phyloP scores from a whole-genome alignment of 164 flowering plant genomes.

The Santalum album region DNA sequence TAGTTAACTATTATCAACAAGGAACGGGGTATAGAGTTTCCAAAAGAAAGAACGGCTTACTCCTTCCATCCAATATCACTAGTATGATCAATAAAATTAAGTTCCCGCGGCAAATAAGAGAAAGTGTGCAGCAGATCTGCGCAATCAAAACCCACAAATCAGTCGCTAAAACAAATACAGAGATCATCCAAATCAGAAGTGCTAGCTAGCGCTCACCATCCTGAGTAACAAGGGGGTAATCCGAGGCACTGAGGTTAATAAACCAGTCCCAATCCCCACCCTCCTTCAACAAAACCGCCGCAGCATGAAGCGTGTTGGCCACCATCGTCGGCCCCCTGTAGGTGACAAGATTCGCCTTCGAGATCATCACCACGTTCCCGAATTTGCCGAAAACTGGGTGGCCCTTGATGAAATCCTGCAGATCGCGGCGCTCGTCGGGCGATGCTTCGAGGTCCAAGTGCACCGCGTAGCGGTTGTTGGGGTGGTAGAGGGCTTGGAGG shows the following conservation, averaged over 20 bases:
- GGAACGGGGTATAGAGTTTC: background rate
- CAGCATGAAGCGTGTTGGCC: conserved; percentile 60
- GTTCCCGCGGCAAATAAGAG: conserved; percentile 55
- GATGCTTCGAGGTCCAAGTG: conserved; percentile 53
- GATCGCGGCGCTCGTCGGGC: conserved; percentile 41
- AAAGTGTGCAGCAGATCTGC: conserved; percentile 65
- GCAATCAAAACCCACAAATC: conserved; percentile 8
- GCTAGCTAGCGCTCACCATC: conserved; percentile 37
- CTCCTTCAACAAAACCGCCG: conserved; percentile 50
- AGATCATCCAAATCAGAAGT: background rate
- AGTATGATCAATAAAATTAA: conserved; percentile 67
- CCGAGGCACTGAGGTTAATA: conserved; percentile 65
- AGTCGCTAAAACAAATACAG: conserved; percentile 8
- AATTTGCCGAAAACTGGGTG: conserved; percentile 23
- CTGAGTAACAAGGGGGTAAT: conserved; percentile 69
- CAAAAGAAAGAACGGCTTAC: conserved; percentile 21
- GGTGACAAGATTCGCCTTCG: conserved; percentile 58
- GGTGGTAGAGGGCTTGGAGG: conserved; percentile 54
- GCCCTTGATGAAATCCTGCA: conserved; percentile 20
- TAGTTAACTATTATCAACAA: background rate
- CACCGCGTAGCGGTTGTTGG: conserved; percentile 45
- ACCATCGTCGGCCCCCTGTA: conserved; percentile 73
- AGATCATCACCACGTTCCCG: conserved; percentile 48
- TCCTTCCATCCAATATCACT: conserved; percentile 75
- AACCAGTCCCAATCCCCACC: conserved; percentile 74